Percentiles rank a stretch among this genome's conserved stretches.
phyloP scores from a whole-genome alignment of 495 filamentous ascomycete genomes.

The Annulohypoxylon maeteangense region DNA sequence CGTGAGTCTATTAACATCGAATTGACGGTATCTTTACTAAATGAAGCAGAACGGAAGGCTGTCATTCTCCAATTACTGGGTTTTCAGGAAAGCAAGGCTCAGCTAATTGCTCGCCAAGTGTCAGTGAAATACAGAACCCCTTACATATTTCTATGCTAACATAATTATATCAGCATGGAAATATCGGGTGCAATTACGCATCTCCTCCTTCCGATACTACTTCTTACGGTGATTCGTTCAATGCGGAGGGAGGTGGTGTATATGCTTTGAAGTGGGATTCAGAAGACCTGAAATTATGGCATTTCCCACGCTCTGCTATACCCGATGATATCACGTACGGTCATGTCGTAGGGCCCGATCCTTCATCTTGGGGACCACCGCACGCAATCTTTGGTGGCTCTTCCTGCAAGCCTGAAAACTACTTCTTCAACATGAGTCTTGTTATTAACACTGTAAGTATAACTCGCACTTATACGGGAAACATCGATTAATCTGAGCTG shows the following conservation, averaged over 20 bases:
- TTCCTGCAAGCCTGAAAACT: slow-evolving; percentile 35
- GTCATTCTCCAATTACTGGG: slow-evolving; percentile 47
- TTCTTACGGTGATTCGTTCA: slow-evolving; percentile 72
- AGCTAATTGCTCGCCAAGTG: slow-evolving; percentile 38
- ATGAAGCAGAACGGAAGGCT: slow-evolving; percentile 58
- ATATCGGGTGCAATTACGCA: slow-evolving; percentile 43
- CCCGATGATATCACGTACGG: slow-evolving; percentile 63
- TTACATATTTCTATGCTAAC: slow-evolving; percentile 9
- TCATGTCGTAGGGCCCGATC: slow-evolving; percentile 65
- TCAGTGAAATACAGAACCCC: slow-evolving; percentile 13
- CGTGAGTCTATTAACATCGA: slow-evolving; percentile 44
- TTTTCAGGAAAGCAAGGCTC: slow-evolving; percentile 47
- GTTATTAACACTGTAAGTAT: slow-evolving; percentile 44
- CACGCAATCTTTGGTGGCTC: slow-evolving; percentile 45
- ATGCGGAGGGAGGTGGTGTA: slow-evolving; percentile 71
- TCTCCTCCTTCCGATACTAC: slow-evolving; percentile 41
- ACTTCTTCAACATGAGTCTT: slow-evolving; percentile 48
- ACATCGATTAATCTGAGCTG: slow-evolving; percentile 5
- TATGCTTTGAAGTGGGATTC: slow-evolving; percentile 72
- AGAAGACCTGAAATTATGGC: slow-evolving; percentile 74
- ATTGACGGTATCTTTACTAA: slow-evolving; percentile 58
- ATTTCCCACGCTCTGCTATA: slow-evolving; percentile 70
- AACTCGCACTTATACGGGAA: no score
- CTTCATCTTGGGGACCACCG: slow-evolving; percentile 69
- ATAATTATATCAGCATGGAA: slow-evolving; percentile 18